Evolutionary conservation across 116 monocot genomes (phyloP), one percentile per base, ranked within the genome.

Genomic region (Zostera marina): DNA sequence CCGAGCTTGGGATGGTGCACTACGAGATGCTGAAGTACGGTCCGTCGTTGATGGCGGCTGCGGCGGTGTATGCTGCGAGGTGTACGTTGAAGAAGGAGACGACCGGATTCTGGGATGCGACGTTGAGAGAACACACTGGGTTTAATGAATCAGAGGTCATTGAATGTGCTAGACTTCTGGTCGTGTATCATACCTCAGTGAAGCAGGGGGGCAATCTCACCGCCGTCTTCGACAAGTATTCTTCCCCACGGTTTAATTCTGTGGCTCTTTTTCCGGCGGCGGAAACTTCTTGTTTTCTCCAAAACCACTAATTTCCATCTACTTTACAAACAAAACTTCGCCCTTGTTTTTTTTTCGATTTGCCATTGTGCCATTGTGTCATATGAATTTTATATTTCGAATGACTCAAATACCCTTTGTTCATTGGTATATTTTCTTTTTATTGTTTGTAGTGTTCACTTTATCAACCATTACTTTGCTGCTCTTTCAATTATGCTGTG

Each of bases 21-120:
- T 71, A 71, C 57, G 56, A 71, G 2, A 49, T 76, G 65, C 52
- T 80, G 46, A 67, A 17, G 41, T 78, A 69, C 46, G 56, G 70
- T 15, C 90, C 89, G 0, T 98, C 96, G 0, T 72, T 86, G 80
- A 1, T 98, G n/a, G 90, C 90, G 8, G 96, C 96, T 9, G 73
- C 86, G 6, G 89, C 96, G 1, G 83, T 98, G 21, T 86, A 85
- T 47, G 83, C 86, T 1, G 96, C 96, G 0, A 44, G 74, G 8
- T 77, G 80, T 46, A 86, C 78, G 41, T 71, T 98, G 9, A 69
- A 76, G 44, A 77, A 65, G 9, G 67, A 76, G 48, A 77, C 63
- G 74, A 68, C 8, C 20, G 80, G 83, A 21, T 42, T 59, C 7
- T 98, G 93, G 93, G 84, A 69, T 1, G 72, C 64, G 5, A 81